phyloP scores from a whole-genome alignment of 73 alveolate species.

The Paramecium sonneborni region DNA sequence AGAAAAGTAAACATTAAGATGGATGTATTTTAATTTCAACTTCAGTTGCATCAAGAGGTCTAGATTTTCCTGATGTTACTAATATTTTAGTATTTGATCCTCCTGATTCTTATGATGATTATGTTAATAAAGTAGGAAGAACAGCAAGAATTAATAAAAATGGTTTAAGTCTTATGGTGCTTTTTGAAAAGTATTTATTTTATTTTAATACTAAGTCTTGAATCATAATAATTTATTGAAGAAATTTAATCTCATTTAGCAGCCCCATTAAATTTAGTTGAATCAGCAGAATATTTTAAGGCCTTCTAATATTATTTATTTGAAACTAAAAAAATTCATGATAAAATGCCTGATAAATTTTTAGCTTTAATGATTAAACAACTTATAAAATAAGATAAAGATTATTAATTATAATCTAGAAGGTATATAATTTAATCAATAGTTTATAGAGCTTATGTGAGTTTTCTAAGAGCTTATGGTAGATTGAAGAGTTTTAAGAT shows the following conservation, averaged over 20 bases:
- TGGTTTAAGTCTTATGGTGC: slow-evolving; percentile 77
- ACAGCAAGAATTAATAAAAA: slow-evolving; percentile 92
- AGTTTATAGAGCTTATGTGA: slow-evolving; percentile 78
- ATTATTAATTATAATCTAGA: slow-evolving; percentile 74
- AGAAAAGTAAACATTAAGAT: slow-evolving; percentile 68
- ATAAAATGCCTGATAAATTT: slow-evolving; percentile 66
- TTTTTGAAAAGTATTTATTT: slow-evolving; percentile 73
- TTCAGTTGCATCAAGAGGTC: slow-evolving; percentile 97
- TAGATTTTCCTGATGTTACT: slow-evolving; percentile 90
- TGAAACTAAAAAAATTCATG: not conserved
- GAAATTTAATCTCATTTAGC: slow-evolving; percentile 47
- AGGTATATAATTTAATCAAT: slow-evolving; percentile 28
- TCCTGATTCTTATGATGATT: slow-evolving; percentile 86
- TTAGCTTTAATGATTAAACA: slow-evolving; percentile 69
- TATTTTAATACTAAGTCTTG: not conserved
- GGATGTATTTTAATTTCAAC: slow-evolving; percentile 88
- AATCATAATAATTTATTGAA: slow-evolving; percentile 37
- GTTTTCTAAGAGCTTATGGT: slow-evolving; percentile 70
- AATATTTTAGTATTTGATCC: slow-evolving; percentile 92
- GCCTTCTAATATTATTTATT: not conserved
- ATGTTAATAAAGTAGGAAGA: slow-evolving; percentile 94
- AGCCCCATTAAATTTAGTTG: slow-evolving; percentile 63
- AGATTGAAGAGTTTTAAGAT: slow-evolving; percentile 78
- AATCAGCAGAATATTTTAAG: slow-evolving; percentile 52
- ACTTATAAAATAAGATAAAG: slow-evolving; percentile 74